Percentiles rank a stretch among this genome's conserved stretches.
Conservation (phyloP, 345 rosid species). For the Populus ilicifolia region DNA sequence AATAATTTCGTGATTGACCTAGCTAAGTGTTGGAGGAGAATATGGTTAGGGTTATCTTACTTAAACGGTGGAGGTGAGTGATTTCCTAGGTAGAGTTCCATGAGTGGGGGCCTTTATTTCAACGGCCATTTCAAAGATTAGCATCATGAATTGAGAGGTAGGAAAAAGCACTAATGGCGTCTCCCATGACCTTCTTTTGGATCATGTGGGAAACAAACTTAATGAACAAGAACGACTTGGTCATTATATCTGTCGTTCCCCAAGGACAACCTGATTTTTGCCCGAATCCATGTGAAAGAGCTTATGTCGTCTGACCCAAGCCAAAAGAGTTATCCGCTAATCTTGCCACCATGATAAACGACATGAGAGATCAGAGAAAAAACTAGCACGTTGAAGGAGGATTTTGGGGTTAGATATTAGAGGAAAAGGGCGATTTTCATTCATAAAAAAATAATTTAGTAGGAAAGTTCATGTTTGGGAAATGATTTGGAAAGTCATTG, state of each 20-base stretch:
- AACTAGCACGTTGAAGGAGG: too few species aligned
- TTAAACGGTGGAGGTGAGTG: not conserved
- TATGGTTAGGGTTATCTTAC: not conserved
- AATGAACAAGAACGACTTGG: not conserved
- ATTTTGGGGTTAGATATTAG: too few species aligned
- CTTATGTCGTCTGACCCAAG: not conserved
- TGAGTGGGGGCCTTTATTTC: not conserved
- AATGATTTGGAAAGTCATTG: not conserved
- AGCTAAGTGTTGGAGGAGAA: not conserved
- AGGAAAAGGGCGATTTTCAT: too few species aligned
- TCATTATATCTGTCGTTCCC: not conserved
- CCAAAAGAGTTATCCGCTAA: not conserved
- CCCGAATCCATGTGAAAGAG: conserved; percentile 7
- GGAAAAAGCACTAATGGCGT: not conserved
- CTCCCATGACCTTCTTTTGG: not conserved
- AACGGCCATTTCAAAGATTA: not conserved
- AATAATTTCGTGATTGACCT: not conserved
- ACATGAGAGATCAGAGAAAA: too few species aligned
- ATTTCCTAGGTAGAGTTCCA: not conserved
- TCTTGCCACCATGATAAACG: not conserved
- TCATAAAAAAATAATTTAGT: too few species aligned
- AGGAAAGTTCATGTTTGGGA: not conserved
- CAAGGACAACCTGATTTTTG: not conserved
- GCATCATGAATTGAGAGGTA: not conserved
- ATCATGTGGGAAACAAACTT: conserved; percentile 1